Base-by-base conservation (phyloP, 2,329 filamentous ascomycete genomes). In the Aspergillus proliferans region DNA sequence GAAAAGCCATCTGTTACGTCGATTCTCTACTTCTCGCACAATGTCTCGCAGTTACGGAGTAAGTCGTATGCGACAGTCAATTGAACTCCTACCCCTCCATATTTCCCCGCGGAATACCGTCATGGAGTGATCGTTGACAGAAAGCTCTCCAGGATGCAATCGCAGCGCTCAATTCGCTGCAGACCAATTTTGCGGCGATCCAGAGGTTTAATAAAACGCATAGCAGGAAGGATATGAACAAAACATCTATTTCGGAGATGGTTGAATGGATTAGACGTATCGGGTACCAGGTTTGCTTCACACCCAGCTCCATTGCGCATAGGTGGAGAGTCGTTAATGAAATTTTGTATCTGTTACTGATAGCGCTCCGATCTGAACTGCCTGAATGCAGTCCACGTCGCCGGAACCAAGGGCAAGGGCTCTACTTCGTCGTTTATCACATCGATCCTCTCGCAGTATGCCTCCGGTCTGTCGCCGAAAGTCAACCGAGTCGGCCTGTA, bases 371-470 rank as follows among this genome's bases (percentile, higher is more conserved):
- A 84, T 51, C 77, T 86, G 57, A 73, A 83, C 54, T 70, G 64
- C 8, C 62, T 86, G 53, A 84, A 80, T 51, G 72, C 78, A 56
- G 82, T 97, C 52, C 92, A 97, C 65, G 83, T 97, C 42, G 88
- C 92, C 1, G 92, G 92, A 10, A 96, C 91, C 4, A 97, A 96
- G 68, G 92, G 92, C 52, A 97, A 96, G 68, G 91, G 91, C 38
- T 93, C 88, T 2, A 90, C 89, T 0, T 88, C 87, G 56, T 86
- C 91, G 8, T 92, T 91, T 66, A 80, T 89, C 18, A 88, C 89
- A 12, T 84, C 84, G 2, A 87, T 95, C 54, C 75, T 95, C n/a
- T 72, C 76, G 3, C 80, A 85, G 58, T 85, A 85, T 62, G 67
- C 74, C 2, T 57, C 51, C 56, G 58, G 47, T 33, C 64, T 45